Conservation (phyloP, 2,329 filamentous ascomycete species). For the Scytalidium sp. region DNA sequence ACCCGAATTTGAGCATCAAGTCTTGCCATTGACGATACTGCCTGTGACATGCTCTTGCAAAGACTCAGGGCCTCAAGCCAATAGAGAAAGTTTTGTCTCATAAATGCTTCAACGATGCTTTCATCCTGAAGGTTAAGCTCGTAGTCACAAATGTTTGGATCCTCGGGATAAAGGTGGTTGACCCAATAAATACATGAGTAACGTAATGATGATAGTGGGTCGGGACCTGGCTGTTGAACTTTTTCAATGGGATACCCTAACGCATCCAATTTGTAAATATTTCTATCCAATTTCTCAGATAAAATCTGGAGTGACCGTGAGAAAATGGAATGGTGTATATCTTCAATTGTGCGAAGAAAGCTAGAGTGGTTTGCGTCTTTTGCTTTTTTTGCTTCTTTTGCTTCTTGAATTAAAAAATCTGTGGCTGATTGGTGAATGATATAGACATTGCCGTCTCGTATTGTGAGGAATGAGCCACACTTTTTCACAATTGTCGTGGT, state of each 20-base stretch:
- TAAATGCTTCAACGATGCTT: conserved; percentile 14
- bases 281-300: conserved; percentile 24
- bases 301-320: conserved; percentile 31
- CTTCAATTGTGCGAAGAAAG: conserved; percentile 23
- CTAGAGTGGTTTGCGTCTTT: no score
- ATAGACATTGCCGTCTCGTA: not conserved
- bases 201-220: conserved; percentile 19
- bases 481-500: not conserved
- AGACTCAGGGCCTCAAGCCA: conserved; percentile 27
- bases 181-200: conserved; percentile 14
- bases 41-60: conserved; percentile 12
- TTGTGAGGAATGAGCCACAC: conserved; percentile 1
- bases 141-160: no score
- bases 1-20: conserved; percentile 15
- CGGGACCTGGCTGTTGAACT: conserved; percentile 15
- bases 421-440: conserved; percentile 5
- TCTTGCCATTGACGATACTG: conserved; percentile 14
- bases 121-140: conserved; percentile 8
- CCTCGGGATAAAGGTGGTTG: conserved; percentile 20
- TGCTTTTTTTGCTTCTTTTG: no score
- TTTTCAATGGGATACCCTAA: conserved; percentile 20
- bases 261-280: conserved; percentile 31
- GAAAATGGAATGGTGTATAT: conserved; percentile 30
- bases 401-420: conserved; percentile 6
- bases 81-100: conserved; percentile 17